Conservation (phyloP, 2,329 filamentous ascomycete species). For the Neopestalotiopsis rosae region DNA sequence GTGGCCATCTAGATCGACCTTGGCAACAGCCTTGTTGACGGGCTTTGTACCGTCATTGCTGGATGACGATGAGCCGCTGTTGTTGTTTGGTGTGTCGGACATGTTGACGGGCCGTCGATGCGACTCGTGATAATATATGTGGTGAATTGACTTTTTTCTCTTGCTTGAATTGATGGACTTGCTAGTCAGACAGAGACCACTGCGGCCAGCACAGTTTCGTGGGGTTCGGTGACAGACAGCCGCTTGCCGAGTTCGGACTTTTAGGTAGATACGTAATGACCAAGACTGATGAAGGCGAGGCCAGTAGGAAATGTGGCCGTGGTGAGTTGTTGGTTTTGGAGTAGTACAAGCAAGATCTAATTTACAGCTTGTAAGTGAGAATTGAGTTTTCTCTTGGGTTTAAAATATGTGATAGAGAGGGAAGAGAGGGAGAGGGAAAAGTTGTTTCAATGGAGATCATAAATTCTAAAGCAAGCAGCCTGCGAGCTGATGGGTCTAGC, state of each 20-base stretch:
- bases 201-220: conserved; percentile 13
- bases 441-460: background rate
- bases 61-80: conserved; percentile 32
- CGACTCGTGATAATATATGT: background rate
- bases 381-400: background rate
- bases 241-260: conserved; percentile 2
- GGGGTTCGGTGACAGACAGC: conserved; percentile 2
- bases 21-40: conserved; percentile 58
- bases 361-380: background rate
- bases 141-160: background rate
- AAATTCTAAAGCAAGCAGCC: background rate
- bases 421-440: background rate
- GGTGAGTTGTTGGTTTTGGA: background rate
- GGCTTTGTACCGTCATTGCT: conserved; percentile 42
- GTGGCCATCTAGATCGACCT: conserved; percentile 82
- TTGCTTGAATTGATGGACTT: background rate
- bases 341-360: background rate
- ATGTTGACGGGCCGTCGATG: background rate
- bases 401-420: background rate
- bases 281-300: background rate
- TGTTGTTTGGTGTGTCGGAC: conserved; percentile 28
- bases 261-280: background rate
- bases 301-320: background rate
- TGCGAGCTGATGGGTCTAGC: background rate
- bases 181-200: background rate